These are phyloP conservation scores for Teratosphaeria pseudoeucalypti DNA, from an alignment of 2,329 filamentous ascomycete species.

Conservation along the genomic window DNA sequence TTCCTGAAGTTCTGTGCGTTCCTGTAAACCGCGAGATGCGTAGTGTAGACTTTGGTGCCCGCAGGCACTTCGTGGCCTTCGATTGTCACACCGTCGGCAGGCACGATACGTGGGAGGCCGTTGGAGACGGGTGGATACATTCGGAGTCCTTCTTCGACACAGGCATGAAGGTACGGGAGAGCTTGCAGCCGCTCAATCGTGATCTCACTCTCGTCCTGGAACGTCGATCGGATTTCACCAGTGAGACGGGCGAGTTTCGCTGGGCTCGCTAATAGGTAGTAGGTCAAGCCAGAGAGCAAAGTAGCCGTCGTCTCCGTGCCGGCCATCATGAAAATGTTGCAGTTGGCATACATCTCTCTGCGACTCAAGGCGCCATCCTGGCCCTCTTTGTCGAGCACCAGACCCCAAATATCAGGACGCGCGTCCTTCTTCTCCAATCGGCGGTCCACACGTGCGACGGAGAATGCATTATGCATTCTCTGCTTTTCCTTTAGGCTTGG, in stretches of 20 bases:
- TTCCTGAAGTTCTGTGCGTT: conserved; percentile 20
- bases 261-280: conserved; percentile 57
- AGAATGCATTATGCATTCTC: neutral
- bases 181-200: conserved; percentile 13
- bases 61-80: conserved; percentile 18
- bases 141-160: conserved; percentile 37
- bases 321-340: conserved; percentile 41
- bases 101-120: conserved; percentile 23
- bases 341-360: conserved; percentile 25
- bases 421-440: conserved; percentile 7
- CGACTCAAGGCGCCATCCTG: conserved; percentile 10
- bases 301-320: conserved; percentile 73
- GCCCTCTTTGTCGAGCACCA: conserved; percentile 12
- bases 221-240: conserved; percentile 42
- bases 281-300: conserved; percentile 58
- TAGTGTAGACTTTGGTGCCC: conserved; percentile 8
- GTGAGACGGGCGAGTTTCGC: conserved; percentile 42
- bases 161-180: conserved; percentile 33
- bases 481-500: conserved; percentile 1
- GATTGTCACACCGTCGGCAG: conserved; percentile 16
- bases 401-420: conserved; percentile 4
- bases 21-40: conserved; percentile 16
- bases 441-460: neutral
- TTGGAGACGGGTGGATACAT: conserved; percentile 37
- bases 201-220: conserved; percentile 22